A percentile compares a stretch with the other conserved stretches of the same genome.
phyloP scores from a whole-genome alignment of 2,329 filamentous ascomycete species.

The Aspergillus terreus region DNA sequence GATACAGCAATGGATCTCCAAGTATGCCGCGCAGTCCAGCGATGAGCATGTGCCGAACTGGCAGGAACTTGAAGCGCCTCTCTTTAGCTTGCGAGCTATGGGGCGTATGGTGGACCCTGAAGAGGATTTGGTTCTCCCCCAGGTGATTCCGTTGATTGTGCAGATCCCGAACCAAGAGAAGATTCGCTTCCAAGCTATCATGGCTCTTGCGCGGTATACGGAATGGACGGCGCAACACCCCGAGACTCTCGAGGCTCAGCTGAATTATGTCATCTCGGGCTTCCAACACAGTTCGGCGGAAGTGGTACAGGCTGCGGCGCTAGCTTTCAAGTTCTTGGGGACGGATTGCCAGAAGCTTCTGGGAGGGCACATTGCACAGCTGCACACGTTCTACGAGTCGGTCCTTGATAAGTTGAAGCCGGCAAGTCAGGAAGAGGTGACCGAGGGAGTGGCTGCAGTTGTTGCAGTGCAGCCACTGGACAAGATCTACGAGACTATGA shows the following conservation, averaged over 20 bases:
- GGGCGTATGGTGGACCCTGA: constrained; percentile 92
- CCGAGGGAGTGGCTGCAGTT: constrained; percentile 89
- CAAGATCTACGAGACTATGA: constrained; percentile 79
- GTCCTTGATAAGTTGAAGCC: constrained; percentile 82
- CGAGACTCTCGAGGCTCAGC: constrained; percentile 85
- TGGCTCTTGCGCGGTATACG: constrained; percentile 94
- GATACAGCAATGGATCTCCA: constrained; percentile 84
- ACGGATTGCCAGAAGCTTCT: constrained; percentile 88
- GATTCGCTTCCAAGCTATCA: constrained; percentile 96
- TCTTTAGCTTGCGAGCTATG: constrained; percentile 94
- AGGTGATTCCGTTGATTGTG: constrained; percentile 88
- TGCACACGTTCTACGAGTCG: constrained; percentile 89
- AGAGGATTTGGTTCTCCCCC: constrained; percentile 80
- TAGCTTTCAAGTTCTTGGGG: constrained; percentile 96
- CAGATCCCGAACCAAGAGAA: constrained; percentile 96
- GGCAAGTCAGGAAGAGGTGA: constrained; percentile 89
- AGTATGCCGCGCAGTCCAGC: constrained; percentile 72
- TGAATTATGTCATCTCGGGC: constrained; percentile 91
- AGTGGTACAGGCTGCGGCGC: constrained; percentile 83
- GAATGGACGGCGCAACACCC: constrained; percentile 96
- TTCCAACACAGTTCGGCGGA: constrained; percentile 88
- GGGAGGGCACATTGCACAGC: constrained; percentile 74
- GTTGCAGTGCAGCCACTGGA: constrained; percentile 78
- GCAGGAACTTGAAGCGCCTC: constrained; percentile 91
- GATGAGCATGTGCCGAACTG: constrained; percentile 79